Percentiles rank a stretch among this genome's conserved stretches.
Evolutionary conservation across 805 yeast species (phyloP).

Genomic region (Torulaspora microellipsoides): DNA sequence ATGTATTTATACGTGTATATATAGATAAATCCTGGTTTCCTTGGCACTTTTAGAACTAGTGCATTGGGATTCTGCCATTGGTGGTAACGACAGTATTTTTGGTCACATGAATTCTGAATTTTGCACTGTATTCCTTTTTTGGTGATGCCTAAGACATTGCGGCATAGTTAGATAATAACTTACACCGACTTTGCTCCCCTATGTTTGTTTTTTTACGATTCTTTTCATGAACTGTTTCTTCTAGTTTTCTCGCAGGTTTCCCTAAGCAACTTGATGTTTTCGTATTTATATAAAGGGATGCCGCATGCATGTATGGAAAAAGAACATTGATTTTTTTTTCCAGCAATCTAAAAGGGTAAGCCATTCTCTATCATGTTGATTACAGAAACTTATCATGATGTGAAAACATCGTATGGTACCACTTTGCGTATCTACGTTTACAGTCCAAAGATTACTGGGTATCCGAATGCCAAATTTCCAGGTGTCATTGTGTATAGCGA

Average conservation of each 20-base stretch:
- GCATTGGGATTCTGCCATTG: conserved; percentile 11
- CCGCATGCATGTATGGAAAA: too few relatives aligned
- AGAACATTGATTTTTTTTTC: too few relatives aligned
- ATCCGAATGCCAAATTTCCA: conserved; percentile 76
- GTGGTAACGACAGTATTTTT: conserved; percentile 23
- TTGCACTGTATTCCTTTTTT: conserved; percentile 21
- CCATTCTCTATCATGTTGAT: conserved; percentile 48
- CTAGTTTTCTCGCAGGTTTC: too few relatives aligned
- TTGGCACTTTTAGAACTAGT: not conserved
- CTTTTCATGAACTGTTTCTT: too few relatives aligned
- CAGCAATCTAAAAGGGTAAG: too few relatives aligned
- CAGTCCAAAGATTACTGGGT: conserved; percentile 65
- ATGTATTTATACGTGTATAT: conserved; percentile 25
- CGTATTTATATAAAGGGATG: not conserved
- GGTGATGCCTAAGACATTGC: conserved; percentile 29
- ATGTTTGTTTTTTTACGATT: too few relatives aligned
- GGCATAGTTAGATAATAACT: not conserved
- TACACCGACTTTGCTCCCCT: too few relatives aligned
- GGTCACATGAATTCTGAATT: conserved; percentile 6
- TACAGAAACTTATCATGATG: conserved; percentile 60
- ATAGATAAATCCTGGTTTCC: conserved; percentile 25
- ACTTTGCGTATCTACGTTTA: conserved; percentile 60
- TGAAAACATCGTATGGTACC: conserved; percentile 60
- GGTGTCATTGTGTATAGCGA: conserved; percentile 77
- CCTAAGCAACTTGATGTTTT: not conserved